These are phyloP conservation scores for Chaetomiaceae sp. DNA, from an alignment of 2,329 filamentous ascomycete genomes.

Conservation along the genomic window DNA sequence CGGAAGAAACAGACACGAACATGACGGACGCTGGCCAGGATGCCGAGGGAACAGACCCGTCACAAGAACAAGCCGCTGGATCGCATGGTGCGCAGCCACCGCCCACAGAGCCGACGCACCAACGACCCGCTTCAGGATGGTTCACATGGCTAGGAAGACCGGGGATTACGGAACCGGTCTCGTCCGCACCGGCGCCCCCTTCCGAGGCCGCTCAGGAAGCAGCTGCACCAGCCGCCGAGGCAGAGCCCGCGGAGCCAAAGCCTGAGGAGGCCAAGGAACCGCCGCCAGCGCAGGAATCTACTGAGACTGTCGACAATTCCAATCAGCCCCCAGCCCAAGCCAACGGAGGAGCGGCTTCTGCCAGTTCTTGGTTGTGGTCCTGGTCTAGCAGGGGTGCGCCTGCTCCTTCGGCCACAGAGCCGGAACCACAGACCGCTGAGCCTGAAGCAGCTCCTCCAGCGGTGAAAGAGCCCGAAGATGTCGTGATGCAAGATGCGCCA, in stretches of 20 bases:
- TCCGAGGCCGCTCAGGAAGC: slow-evolving; percentile 20
- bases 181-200: neutral
- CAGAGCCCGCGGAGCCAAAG: slow-evolving; percentile 1
- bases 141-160: slow-evolving; percentile 47
- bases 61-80: neutral
- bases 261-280: slow-evolving; percentile 18
- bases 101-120: neutral
- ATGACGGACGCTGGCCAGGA: neutral
- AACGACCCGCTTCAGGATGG: slow-evolving; percentile 44
- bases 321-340: slow-evolving; percentile 10
- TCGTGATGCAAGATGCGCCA: slow-evolving; percentile 41
- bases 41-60: neutral
- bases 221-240: neutral
- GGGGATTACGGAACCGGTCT: slow-evolving; percentile 3
- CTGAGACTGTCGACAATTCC: slow-evolving; percentile 14
- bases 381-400: slow-evolving; percentile 28
- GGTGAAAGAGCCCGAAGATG: slow-evolving; percentile 35
- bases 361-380: slow-evolving; percentile 34
- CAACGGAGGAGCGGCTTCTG: slow-evolving; percentile 11
- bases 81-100: neutral
- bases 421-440: slow-evolving; percentile 10
- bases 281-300: slow-evolving; percentile 19
- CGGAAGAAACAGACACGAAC: slow-evolving; percentile 7
- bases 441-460: slow-evolving; percentile 14
- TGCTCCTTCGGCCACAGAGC: slow-evolving; percentile 8